Conservation (phyloP, 257 asterid species). For the Vinca minor region DNA sequence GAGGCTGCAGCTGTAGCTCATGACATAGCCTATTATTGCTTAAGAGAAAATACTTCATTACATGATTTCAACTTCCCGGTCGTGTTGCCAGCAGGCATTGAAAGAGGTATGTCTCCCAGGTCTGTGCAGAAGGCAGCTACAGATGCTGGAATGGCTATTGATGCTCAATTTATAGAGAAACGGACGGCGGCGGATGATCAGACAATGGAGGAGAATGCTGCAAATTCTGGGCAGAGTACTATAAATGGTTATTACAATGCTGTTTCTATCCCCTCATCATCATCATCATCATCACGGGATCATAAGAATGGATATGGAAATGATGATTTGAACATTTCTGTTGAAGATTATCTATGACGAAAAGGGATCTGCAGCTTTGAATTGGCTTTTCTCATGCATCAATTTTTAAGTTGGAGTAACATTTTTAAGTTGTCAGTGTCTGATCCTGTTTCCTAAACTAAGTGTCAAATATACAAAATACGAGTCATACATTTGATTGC, state of each 20-base stretch:
- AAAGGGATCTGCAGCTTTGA: no score
- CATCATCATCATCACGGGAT: no score
- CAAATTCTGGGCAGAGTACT: not conserved
- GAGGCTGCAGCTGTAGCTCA: slow-evolving; percentile 91
- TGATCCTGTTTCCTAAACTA: no score
- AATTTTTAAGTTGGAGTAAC: no score
- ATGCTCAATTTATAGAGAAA: slow-evolving; percentile 38
- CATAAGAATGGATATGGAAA: not conserved
- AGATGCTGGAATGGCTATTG: slow-evolving; percentile 86
- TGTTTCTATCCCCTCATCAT: no score
- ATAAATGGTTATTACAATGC: not conserved
- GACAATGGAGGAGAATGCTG: not conserved
- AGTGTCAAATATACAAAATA: no score
- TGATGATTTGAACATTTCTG: slow-evolving; percentile 29
- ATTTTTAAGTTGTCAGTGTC: no score
- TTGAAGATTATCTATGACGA: slow-evolving; percentile 60
- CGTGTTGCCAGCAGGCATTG: slow-evolving; percentile 38
- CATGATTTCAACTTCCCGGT: slow-evolving; percentile 50
- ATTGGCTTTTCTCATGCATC: no score
- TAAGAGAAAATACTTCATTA: slow-evolving; percentile 34
- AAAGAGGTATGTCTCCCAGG: slow-evolving; percentile 65
- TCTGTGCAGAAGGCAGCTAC: slow-evolving; percentile 82
- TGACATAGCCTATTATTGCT: slow-evolving; percentile 69
- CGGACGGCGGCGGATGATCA: not conserved
- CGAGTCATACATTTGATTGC: no score